phyloP scores from a whole-genome alignment of 2,329 filamentous ascomycete genomes.

The Tolypocladium pustulatum region DNA sequence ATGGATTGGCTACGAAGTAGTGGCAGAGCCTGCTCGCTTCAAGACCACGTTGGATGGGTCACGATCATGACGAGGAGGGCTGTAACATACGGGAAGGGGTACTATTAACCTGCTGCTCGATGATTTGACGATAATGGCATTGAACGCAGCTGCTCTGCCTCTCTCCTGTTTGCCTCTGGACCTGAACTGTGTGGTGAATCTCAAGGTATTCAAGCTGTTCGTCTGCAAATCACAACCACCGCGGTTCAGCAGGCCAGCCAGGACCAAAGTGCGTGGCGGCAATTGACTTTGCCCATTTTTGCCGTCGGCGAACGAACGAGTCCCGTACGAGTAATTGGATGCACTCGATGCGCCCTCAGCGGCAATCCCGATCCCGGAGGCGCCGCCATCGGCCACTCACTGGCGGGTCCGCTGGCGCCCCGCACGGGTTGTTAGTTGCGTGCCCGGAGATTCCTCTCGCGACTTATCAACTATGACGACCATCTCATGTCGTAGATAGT shows the following conservation, averaged over 20 bases:
- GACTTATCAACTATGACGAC: neutral
- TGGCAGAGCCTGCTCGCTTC: slow-evolving; percentile 6
- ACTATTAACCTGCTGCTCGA: neutral
- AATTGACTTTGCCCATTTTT: neutral
- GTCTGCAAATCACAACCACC: neutral
- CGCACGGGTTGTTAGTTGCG: neutral
- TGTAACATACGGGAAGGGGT: neutral
- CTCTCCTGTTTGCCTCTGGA: neutral
- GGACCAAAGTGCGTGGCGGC: neutral
- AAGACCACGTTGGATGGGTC: neutral
- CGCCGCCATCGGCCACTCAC: neutral
- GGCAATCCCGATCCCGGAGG: neutral
- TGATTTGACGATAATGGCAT: neutral
- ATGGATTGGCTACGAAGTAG: slow-evolving; percentile 8
- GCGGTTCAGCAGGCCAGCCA: neutral
- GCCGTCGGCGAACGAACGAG: neutral
- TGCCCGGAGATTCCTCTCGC: neutral
- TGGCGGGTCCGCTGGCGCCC: neutral
- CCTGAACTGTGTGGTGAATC: neutral
- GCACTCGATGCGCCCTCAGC: neutral
- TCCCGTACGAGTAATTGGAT: neutral
- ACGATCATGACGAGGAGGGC: neutral
- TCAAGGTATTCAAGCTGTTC: neutral
- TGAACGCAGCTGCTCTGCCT: neutral
- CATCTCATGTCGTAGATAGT: neutral